Evolutionary conservation across 129 eudicot species (phyloP), one percentile per base, ranked within the genome.

Genomic region (Centella asiatica): DNA sequence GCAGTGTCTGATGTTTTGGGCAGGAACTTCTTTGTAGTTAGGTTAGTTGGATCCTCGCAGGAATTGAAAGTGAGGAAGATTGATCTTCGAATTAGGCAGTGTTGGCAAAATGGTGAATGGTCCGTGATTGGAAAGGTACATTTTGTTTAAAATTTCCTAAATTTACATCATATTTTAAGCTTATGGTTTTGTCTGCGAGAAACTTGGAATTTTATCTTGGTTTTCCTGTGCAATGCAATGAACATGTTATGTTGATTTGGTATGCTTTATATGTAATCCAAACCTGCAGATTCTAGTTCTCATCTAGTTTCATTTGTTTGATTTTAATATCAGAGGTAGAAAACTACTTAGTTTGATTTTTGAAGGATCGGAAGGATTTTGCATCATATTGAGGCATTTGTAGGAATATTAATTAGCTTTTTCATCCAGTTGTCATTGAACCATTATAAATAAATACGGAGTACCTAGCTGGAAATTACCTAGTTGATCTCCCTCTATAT

Each of bases 71-170:
- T 79, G 28, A 64, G 49, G 53, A 77, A 71, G 62, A 45, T 60
- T 55, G 72, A 81, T 59, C 63, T 83, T 45, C 80, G 89, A 56
- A 72, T 71, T 56, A 74, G 89, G 22, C 97, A 86, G 69, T 78
- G 80, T 44, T 86, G 93, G 93, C 73, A 71, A 22, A 73, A 83
- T 70, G 80, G 68, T 10, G 68, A 74, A 62, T 86, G 97, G 95
- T 10, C 57, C 45, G 55, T 80, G 48, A 71, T 83, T 69, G 83
- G 80, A 62, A 68, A 82, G 84, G 97, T 82, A 82, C 4, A 19
- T 71, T 19, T 40, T 23, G 67, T 55, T 48, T 8, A 24, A 40
- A 9, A 23, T 61, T 66, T 72, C 12, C 19, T 13, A 27, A 32
- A 46, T 7, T 50, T 45, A 32, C 6, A 39, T 4, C 50, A 65